phyloP scores from a whole-genome alignment of 129 eudicot species.

The Oenanthe sinensis region DNA sequence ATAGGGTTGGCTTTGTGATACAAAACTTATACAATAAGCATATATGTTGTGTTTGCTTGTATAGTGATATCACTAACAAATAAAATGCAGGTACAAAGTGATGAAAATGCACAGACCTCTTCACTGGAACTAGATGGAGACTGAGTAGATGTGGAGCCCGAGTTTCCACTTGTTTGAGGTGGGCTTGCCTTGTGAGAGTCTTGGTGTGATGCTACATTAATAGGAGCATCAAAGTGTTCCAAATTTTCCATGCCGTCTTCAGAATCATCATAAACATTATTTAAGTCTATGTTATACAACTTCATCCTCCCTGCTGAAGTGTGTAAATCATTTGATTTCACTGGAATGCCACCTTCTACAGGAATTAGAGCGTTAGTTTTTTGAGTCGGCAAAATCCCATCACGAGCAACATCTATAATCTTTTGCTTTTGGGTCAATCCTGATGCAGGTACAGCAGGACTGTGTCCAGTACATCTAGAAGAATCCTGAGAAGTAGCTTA shows the following conservation, averaged over 20 bases:
- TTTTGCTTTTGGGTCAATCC: slow-evolving; percentile 6
- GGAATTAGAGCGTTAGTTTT: neutral
- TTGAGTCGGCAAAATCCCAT: neutral
- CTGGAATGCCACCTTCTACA: slow-evolving; percentile 4
- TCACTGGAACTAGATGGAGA: slow-evolving; percentile 28
- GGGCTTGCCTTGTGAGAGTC: slow-evolving; percentile 22
- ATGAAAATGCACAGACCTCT: slow-evolving; percentile 18
- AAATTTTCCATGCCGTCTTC: slow-evolving; percentile 17
- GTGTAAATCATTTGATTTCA: slow-evolving; percentile 6
- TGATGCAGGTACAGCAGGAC: neutral
- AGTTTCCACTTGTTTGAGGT: slow-evolving; percentile 28
- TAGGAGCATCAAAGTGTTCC: slow-evolving; percentile 14
- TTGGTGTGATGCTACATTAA: slow-evolving; percentile 2
- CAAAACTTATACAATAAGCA: neutral
- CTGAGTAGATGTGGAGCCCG: slow-evolving; percentile 24
- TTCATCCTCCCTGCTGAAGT: slow-evolving; percentile 16
- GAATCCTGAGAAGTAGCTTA: slow-evolving; percentile 1
- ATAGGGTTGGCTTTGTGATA: no score
- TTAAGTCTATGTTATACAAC: slow-evolving; percentile 20
- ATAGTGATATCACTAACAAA: neutral
- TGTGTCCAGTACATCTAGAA: slow-evolving; percentile 6
- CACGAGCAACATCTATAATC: slow-evolving; percentile 8
- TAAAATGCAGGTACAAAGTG: neutral
- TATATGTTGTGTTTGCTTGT: neutral
- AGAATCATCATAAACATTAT: slow-evolving; percentile 23